These are phyloP conservation scores for Pseudopyricularia javanii DNA, from an alignment of 2,329 filamentous ascomycete species.

Conservation along the genomic window DNA sequence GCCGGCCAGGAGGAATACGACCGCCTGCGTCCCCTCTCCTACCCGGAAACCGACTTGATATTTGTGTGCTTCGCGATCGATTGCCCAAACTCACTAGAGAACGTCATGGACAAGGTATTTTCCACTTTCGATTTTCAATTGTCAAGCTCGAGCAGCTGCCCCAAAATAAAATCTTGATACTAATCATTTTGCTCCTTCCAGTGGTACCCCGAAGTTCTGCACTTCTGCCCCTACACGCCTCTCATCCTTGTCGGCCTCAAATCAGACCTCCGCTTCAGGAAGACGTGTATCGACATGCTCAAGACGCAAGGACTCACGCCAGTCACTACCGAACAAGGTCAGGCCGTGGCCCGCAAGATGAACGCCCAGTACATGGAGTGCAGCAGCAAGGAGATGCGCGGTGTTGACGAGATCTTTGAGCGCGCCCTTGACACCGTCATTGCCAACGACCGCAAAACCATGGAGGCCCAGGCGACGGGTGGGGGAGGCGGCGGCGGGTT, in stretches of 20 bases:
- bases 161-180: neutral
- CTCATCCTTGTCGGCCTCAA: constrained; percentile 94
- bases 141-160: constrained; percentile 1
- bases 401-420: constrained; percentile 94
- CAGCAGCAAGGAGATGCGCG: constrained; percentile 93
- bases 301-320: constrained; percentile 95
- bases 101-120: constrained; percentile 94
- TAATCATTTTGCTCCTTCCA: constrained; percentile 25
- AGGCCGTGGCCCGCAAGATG: constrained; percentile 85
- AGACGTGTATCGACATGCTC: constrained; percentile 95
- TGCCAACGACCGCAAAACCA: constrained; percentile 59
- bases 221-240: constrained; percentile 96
- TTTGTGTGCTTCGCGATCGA: constrained; percentile 99
- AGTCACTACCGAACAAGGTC: constrained; percentile 82
- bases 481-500: constrained; percentile 18
- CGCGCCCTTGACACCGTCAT: constrained; percentile 83
- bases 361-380: constrained; percentile 93
- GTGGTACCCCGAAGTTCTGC: constrained; percentile 99
- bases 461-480: constrained; percentile 33
- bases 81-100: constrained; percentile 94
- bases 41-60: constrained; percentile 93
- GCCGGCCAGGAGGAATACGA: constrained; percentile 99
- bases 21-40: constrained; percentile 85
- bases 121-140: neutral
- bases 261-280: constrained; percentile 89